Evolutionary conservation across 2,329 filamentous ascomycete species (phyloP).

Genomic region (Xylaria sp.): DNA sequence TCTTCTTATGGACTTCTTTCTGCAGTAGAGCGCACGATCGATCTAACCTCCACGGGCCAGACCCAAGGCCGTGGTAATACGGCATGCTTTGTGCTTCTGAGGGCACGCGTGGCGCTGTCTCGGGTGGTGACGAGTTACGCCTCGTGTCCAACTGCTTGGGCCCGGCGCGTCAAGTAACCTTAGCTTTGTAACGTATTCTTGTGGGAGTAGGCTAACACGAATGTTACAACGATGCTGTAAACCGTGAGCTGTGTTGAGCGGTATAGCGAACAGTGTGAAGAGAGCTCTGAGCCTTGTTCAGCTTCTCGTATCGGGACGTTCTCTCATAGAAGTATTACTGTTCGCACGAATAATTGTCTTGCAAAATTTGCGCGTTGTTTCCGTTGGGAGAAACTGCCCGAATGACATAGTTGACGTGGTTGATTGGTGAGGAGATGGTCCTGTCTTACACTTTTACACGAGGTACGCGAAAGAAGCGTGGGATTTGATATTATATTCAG

Average conservation of each 20-base stretch:
- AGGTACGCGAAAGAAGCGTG: neutral
- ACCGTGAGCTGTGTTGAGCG: neutral
- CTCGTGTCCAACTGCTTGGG: neutral
- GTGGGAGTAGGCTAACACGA: neutral
- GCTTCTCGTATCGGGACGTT: neutral
- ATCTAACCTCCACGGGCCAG: no score
- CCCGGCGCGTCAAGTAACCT: no score
- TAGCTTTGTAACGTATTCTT: neutral
- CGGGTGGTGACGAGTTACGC: neutral
- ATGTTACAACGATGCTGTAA: neutral
- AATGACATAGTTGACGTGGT: neutral
- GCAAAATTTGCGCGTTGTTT: neutral
- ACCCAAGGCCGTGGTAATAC: neutral
- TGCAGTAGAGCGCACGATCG: no score
- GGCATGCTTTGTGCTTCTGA: neutral
- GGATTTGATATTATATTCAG: neutral
- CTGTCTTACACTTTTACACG: slow-evolving; percentile 1
- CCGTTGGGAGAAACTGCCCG: neutral
- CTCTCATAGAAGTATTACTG: no score
- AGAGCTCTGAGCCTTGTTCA: neutral
- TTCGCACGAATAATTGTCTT: neutral
- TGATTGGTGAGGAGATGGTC: neutral
- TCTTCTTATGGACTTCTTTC: no score
- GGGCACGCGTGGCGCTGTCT: neutral
- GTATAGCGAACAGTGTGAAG: neutral